These are phyloP conservation scores for Fusarium pseudoanthophilum DNA, from an alignment of 2,329 filamentous ascomycete genomes.

Conservation along the genomic window DNA sequence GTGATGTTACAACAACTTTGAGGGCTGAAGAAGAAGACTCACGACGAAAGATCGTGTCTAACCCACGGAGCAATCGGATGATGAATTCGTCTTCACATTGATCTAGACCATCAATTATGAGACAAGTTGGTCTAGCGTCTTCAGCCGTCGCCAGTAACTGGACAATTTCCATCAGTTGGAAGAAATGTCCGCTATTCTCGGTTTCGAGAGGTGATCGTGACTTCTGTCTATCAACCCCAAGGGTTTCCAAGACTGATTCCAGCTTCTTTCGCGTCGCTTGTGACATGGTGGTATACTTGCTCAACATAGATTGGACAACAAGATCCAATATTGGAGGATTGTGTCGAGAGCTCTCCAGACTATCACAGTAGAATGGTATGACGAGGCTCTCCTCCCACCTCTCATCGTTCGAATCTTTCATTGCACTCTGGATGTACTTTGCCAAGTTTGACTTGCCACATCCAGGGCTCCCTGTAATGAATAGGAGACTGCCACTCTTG, in stretches of 20 bases:
- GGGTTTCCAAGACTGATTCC: slow-evolving; percentile 16
- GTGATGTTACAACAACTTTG: slow-evolving; percentile 22
- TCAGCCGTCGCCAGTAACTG: slow-evolving; percentile 9
- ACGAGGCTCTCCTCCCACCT: slow-evolving; percentile 17
- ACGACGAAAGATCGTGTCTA: slow-evolving; percentile 29
- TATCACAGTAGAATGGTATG: slow-evolving; percentile 37
- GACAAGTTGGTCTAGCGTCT: slow-evolving; percentile 12
- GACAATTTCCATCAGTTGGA: slow-evolving; percentile 35
- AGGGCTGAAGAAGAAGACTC: slow-evolving; percentile 5
- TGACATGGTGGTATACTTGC: slow-evolving; percentile 22
- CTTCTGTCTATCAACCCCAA: slow-evolving; percentile 8
- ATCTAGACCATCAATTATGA: slow-evolving; percentile 38
- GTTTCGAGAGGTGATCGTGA: background rate
- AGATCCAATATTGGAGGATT: slow-evolving; percentile 37
- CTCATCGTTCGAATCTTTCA: slow-evolving; percentile 15
- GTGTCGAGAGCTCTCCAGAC: slow-evolving; percentile 29
- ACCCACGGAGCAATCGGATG: slow-evolving; percentile 18
- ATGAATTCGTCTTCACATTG: slow-evolving; percentile 30
- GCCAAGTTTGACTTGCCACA: slow-evolving; percentile 37
- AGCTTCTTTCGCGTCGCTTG: slow-evolving; percentile 17
- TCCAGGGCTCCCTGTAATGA: slow-evolving; percentile 34
- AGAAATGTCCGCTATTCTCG: slow-evolving; percentile 12
- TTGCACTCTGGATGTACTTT: slow-evolving; percentile 33
- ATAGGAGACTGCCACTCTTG: slow-evolving; percentile 25
- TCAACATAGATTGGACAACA: slow-evolving; percentile 23